Evolutionary conservation across 2,329 filamentous ascomycete genomes (phyloP).

Genomic region (Coniella lustricola): DNA sequence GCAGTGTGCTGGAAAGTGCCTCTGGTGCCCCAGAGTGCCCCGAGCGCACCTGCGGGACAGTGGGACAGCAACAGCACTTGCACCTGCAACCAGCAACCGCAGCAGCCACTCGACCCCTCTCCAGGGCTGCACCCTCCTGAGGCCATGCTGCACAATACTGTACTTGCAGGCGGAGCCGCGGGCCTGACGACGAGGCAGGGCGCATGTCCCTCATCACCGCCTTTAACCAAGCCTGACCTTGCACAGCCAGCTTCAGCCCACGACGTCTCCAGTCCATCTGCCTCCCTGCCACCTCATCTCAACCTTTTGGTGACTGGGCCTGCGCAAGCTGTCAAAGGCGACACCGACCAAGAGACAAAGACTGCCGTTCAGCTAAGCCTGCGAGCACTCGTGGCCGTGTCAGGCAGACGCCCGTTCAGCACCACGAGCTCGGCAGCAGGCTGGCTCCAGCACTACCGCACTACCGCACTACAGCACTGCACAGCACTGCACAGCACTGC

Average conservation of each 20-base stretch:
- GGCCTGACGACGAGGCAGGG: no score
- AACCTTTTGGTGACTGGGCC: neutral
- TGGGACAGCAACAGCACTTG: no score
- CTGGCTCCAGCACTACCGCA: no score
- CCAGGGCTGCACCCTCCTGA: slow-evolving; percentile 1
- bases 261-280: slow-evolving; percentile 2
- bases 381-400: no score
- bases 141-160: no score
- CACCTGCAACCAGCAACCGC: neutral
- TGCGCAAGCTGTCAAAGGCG: slow-evolving; percentile 1
- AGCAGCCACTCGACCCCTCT: neutral
- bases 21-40: neutral
- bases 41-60: neutral
- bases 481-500: no score
- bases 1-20: no score
- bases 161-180: no score
- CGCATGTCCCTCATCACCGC: no score
- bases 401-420: no score
- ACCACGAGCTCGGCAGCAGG: no score
- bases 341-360: neutral
- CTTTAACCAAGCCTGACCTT: neutral
- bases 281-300: slow-evolving; percentile 6
- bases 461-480: no score
- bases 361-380: neutral
- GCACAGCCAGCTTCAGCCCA: neutral